phyloP scores from a whole-genome alignment of 192 early-diverging fungal genomes.

The Thoreauomyces humboldtii region DNA sequence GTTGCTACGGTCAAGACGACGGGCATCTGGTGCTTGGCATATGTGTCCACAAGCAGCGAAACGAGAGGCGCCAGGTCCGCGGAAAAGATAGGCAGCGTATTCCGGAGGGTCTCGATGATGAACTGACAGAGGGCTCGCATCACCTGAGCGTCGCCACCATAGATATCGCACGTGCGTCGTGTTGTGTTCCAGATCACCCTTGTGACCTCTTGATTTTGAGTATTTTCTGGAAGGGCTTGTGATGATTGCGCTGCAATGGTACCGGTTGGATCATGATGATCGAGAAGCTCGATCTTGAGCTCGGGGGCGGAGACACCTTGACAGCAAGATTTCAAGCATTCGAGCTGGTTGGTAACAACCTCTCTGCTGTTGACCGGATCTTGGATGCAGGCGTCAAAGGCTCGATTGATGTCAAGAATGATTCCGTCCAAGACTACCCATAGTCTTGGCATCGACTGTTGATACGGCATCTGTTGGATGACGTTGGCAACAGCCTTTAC shows the following conservation, averaged over 20 bases:
- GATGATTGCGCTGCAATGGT: too few relatives aligned
- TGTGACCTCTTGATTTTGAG: too few relatives aligned
- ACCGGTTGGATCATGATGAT: too few relatives aligned
- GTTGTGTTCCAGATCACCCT: conserved; percentile 35
- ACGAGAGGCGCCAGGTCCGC: conserved; percentile 11
- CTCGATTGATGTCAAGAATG: conserved; percentile 25
- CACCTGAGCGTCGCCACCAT: conserved; percentile 29
- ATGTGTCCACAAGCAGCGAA: conserved; percentile 1
- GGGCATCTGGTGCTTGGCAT: not conserved
- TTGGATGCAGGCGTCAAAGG: conserved; percentile 12
- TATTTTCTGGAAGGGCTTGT: too few relatives aligned
- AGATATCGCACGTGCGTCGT: conserved; percentile 25
- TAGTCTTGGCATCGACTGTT: conserved; percentile 23
- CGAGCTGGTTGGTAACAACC: conserved; percentile 6
- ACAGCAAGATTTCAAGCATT: conserved; percentile 18
- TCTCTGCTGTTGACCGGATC: conserved; percentile 3
- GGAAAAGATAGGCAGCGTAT: conserved; percentile 17
- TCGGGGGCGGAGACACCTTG: conserved; percentile 14
- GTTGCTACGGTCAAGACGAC: conserved; percentile 13
- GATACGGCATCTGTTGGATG: conserved; percentile 26
- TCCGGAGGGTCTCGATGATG: conserved; percentile 15
- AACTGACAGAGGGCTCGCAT: conserved; percentile 26
- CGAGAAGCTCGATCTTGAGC: too few relatives aligned
- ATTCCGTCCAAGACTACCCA: conserved; percentile 29
- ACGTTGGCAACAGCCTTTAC: conserved; percentile 30